Conservation (phyloP, 2,329 filamentous ascomycete species). For the Periconia macrospinosa region DNA sequence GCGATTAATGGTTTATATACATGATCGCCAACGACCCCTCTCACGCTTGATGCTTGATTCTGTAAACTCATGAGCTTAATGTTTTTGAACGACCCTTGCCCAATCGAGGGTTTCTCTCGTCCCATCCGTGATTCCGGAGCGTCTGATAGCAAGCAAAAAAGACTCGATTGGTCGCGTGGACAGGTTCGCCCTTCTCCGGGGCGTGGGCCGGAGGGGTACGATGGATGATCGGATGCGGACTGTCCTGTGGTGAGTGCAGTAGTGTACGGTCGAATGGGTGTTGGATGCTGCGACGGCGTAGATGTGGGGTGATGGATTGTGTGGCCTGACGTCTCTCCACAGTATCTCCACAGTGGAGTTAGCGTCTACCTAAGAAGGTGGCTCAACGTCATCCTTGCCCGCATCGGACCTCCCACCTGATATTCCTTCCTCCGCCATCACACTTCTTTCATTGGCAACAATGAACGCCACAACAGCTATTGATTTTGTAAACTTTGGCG, state of each 20-base stretch:
- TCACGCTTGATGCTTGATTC: not conserved
- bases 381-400: not conserved
- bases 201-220: not conserved
- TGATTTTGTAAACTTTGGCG: not conserved
- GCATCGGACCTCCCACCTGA: not conserved
- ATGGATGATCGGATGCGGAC: not conserved
- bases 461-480: not conserved
- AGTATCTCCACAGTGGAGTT: not conserved
- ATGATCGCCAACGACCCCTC: not conserved
- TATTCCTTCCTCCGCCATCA: not conserved
- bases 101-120: not conserved
- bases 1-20: not conserved
- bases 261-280: not conserved
- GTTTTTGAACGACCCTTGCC: not conserved
- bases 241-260: no score
- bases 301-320: not conserved
- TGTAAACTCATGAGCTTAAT: not conserved
- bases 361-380: not conserved
- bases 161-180: not conserved
- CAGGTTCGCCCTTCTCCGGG: not conserved
- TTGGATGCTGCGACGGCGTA: not conserved
- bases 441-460: not conserved
- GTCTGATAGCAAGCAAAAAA: not conserved
- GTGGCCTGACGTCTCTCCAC: not conserved
- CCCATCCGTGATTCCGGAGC: not conserved